These are phyloP conservation scores for Dryas integrifolia DNA, from an alignment of 331 rosid species.

Conservation along the genomic window DNA sequence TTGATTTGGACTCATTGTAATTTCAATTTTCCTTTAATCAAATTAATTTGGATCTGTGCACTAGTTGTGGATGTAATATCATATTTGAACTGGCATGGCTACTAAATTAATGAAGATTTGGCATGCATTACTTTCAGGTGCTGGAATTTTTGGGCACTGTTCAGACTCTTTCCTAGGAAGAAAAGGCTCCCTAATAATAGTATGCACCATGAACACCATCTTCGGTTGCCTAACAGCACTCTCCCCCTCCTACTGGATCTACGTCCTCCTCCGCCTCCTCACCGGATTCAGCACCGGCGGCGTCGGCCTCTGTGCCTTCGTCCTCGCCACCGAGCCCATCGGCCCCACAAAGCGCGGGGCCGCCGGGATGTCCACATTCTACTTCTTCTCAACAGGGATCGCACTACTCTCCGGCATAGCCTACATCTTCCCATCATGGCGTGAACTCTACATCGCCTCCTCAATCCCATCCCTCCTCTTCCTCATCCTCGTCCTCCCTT, in stretches of 20 bases:
- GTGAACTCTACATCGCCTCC: slow-evolving; percentile 53
- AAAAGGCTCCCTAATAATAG: slow-evolving; percentile 62
- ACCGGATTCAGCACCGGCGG: slow-evolving; percentile 80
- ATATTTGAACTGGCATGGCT: too few species aligned
- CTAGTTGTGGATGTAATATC: too few species aligned
- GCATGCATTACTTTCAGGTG: slow-evolving; percentile 39
- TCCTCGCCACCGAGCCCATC: slow-evolving; percentile 58
- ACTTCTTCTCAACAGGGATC: slow-evolving; percentile 71
- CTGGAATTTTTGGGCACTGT: slow-evolving; percentile 73
- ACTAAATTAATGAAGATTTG: background rate
- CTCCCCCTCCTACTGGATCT: slow-evolving; percentile 49
- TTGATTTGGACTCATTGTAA: too few species aligned
- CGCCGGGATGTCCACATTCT: slow-evolving; percentile 66
- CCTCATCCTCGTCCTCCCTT: slow-evolving; percentile 47
- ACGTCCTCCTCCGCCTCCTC: slow-evolving; percentile 59
- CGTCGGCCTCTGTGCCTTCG: slow-evolving; percentile 62
- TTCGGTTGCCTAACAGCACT: slow-evolving; percentile 67
- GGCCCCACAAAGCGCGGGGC: slow-evolving; percentile 58
- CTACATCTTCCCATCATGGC: slow-evolving; percentile 60
- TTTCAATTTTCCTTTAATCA: too few species aligned
- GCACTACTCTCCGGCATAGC: slow-evolving; percentile 56
- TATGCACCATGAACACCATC: slow-evolving; percentile 55
- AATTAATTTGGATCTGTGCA: too few species aligned
- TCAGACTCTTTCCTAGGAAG: slow-evolving; percentile 71
- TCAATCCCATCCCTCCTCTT: slow-evolving; percentile 66